These are phyloP conservation scores for Filosporella fistucella DNA, from an alignment of 495 filamentous ascomycete species.

Conservation along the genomic window DNA sequence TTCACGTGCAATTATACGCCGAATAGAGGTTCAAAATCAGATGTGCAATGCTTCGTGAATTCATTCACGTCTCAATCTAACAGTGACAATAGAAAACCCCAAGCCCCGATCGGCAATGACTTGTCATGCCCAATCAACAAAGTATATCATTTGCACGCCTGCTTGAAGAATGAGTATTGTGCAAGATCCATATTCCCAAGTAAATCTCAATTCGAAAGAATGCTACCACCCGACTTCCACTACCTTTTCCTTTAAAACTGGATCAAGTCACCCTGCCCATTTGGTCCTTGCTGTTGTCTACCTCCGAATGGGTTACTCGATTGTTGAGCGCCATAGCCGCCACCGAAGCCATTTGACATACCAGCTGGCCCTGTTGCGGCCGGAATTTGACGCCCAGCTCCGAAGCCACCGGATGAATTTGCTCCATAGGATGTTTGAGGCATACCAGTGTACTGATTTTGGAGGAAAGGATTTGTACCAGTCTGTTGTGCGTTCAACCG, in stretches of 20 bases:
- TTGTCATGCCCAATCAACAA: conserved; percentile 13
- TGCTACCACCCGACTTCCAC: background rate
- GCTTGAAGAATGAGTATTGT: conserved; percentile 12
- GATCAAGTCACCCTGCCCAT: conserved; percentile 79
- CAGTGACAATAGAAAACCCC: conserved; percentile 8
- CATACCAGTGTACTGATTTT: conserved; percentile 74
- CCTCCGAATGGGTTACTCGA: conserved; percentile 74
- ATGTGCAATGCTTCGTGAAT: conserved; percentile 14
- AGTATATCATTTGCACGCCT: conserved; percentile 19
- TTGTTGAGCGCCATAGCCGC: conserved; percentile 37
- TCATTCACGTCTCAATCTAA: conserved; percentile 21
- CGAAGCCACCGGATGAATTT: conserved; percentile 2
- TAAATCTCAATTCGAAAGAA: too few relatives aligned
- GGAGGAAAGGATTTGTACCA: conserved; percentile 88
- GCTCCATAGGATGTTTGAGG: conserved; percentile 54
- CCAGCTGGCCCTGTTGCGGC: conserved; percentile 74
- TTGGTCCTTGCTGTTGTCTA: conserved; percentile 56
- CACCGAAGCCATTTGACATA: conserved; percentile 30
- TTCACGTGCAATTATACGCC: too few relatives aligned
- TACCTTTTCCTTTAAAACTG: conserved; percentile 57
- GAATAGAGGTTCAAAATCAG: background rate
- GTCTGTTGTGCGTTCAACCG: conserved; percentile 67
- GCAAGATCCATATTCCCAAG: conserved; percentile 1
- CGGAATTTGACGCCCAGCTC: conserved; percentile 49
- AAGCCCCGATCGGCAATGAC: conserved; percentile 11